Conservation (phyloP, 176 grass and related monocot species). For the Poa pratensis region DNA sequence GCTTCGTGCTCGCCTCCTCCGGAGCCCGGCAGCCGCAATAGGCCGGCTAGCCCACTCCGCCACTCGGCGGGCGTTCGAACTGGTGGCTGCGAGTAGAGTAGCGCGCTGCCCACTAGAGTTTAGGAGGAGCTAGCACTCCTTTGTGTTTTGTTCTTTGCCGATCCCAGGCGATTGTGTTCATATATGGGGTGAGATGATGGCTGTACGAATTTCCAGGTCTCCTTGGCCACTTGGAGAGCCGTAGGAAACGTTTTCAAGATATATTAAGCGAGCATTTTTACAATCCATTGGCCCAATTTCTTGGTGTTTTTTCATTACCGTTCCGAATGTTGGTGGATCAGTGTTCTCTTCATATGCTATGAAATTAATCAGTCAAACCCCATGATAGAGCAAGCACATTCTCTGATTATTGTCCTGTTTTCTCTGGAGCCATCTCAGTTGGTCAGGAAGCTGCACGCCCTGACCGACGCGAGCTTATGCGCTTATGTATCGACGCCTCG, state of each 20-base stretch:
- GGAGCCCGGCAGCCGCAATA: background rate
- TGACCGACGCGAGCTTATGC: background rate
- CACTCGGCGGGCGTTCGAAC: no score
- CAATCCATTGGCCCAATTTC: background rate
- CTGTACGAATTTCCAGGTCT: slow-evolving; percentile 25
- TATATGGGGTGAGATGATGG: no score
- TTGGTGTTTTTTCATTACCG: background rate
- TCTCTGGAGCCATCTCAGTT: background rate
- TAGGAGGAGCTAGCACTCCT: slow-evolving; percentile 1
- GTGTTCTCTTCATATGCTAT: background rate
- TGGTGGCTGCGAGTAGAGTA: no score
- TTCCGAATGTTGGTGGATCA: background rate
- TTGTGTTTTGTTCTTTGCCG: background rate
- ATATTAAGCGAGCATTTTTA: background rate
- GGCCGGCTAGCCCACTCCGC: background rate
- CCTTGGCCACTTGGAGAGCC: background rate
- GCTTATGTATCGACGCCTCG: no score
- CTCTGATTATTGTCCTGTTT: background rate
- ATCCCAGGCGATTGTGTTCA: background rate
- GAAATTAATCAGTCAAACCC: background rate
- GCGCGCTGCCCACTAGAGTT: slow-evolving; percentile 16
- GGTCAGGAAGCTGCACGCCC: background rate
- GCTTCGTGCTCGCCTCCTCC: no score
- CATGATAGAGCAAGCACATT: background rate
- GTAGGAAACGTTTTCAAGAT: background rate